Evolutionary conservation across 2,329 filamentous ascomycete species (phyloP).

Genomic region (Fusarium sambucinum): DNA sequence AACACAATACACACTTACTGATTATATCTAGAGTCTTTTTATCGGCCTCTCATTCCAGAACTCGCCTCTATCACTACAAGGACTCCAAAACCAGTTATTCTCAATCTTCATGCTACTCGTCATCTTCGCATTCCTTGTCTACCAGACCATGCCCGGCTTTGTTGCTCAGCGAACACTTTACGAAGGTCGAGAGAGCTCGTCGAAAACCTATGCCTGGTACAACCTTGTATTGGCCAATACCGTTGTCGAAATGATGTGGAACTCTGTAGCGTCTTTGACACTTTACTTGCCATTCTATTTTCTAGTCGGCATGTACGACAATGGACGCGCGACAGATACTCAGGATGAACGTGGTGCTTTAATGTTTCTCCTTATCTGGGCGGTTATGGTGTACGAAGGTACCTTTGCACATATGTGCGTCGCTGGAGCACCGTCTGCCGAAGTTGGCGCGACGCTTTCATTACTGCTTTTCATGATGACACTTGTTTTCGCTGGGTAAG

Average conservation of each 20-base stretch:
- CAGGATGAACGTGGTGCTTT: slow-evolving; percentile 61
- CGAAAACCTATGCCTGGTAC: slow-evolving; percentile 85
- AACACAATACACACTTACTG: slow-evolving; percentile 46
- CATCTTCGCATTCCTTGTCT: slow-evolving; percentile 80
- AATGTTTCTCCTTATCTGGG: slow-evolving; percentile 72
- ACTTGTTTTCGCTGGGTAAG: slow-evolving; percentile 42
- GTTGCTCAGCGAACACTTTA: slow-evolving; percentile 83
- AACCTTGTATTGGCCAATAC: slow-evolving; percentile 86
- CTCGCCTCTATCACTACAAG: slow-evolving; percentile 69
- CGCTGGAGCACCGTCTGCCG: slow-evolving; percentile 67
- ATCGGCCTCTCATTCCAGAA: slow-evolving; percentile 84
- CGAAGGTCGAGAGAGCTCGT: slow-evolving; percentile 84
- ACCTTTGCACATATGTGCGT: slow-evolving; percentile 75
- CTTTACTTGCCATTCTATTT: slow-evolving; percentile 61
- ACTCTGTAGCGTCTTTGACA: slow-evolving; percentile 57
- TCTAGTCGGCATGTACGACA: slow-evolving; percentile 75
- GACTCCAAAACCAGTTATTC: slow-evolving; percentile 87
- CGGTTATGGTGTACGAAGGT: slow-evolving; percentile 73
- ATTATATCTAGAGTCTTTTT: slow-evolving; percentile 66
- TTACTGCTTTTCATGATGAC: slow-evolving; percentile 55
- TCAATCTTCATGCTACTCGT: slow-evolving; percentile 84
- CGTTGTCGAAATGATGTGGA: slow-evolving; percentile 87
- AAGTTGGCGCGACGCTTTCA: slow-evolving; percentile 47
- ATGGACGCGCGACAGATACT: slow-evolving; percentile 71
- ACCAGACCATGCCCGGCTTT: slow-evolving; percentile 87